A percentile compares a stretch with the other conserved stretches of the same genome.
Evolutionary conservation across 192 early-diverging fungal genomes (phyloP).

Genomic region (Podila minutissima): DNA sequence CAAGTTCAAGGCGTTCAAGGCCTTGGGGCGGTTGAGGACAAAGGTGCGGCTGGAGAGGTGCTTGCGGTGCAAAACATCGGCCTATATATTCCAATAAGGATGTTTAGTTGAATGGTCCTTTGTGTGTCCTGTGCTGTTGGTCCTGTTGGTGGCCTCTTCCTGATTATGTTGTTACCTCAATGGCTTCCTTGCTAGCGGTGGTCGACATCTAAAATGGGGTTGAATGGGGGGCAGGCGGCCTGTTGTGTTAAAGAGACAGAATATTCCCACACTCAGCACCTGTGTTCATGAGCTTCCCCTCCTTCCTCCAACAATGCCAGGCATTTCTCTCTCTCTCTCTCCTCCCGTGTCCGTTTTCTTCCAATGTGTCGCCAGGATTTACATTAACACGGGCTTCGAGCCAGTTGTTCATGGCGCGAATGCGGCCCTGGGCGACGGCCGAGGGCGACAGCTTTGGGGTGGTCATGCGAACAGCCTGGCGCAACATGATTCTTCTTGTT

Average conservation of each 20-base stretch:
- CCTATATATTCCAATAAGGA: slow-evolving; percentile 18
- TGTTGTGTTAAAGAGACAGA: background rate
- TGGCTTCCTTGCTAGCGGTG: slow-evolving; percentile 30
- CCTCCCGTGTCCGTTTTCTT: background rate
- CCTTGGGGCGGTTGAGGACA: slow-evolving; percentile 82
- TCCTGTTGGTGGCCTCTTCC: background rate
- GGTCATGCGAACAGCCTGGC: slow-evolving; percentile 43
- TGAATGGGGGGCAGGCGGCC: background rate
- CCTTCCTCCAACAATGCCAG: background rate
- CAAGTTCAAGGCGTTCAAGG: slow-evolving; percentile 86
- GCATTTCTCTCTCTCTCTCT: background rate
- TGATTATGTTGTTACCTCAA: slow-evolving; percentile 25
- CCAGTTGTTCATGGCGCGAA: slow-evolving; percentile 45
- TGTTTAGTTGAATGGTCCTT: background rate
- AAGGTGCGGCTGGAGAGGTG: slow-evolving; percentile 67
- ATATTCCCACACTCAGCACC: background rate
- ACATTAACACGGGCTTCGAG: slow-evolving; percentile 42
- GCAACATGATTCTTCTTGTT: slow-evolving; percentile 25
- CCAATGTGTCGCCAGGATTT: slow-evolving; percentile 1
- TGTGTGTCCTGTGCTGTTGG: background rate
- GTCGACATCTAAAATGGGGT: slow-evolving; percentile 43
- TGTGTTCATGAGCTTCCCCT: background rate
- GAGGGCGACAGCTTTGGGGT: slow-evolving; percentile 37
- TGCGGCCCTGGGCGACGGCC: slow-evolving; percentile 33
- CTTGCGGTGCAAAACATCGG: slow-evolving; percentile 62